A percentile compares a stretch with the other conserved stretches of the same genome.
phyloP scores from a whole-genome alignment of 805 yeast genomes.

The Wickerhamomyces pijperi region DNA sequence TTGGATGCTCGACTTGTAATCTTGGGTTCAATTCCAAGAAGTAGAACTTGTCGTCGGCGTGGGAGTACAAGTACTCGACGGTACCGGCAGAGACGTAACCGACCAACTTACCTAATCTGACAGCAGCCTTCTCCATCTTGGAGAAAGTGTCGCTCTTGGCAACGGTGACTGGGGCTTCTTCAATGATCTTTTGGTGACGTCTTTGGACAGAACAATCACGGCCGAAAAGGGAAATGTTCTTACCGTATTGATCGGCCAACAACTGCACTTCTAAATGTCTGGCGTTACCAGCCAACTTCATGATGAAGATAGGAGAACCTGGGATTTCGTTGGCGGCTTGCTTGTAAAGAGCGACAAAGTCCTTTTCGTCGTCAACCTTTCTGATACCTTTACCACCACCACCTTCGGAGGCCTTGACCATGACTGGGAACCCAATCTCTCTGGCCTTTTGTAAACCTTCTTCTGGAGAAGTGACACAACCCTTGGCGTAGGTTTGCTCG shows the following conservation, averaged over 20 bases:
- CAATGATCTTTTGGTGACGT: slow-evolving; percentile 97
- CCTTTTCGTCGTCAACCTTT: slow-evolving; percentile 78
- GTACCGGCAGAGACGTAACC: slow-evolving; percentile 99
- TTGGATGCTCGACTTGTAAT: slow-evolving; percentile 99
- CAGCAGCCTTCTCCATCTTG: slow-evolving; percentile 95
- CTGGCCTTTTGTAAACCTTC: slow-evolving; percentile 84
- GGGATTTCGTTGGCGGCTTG: slow-evolving; percentile 98
- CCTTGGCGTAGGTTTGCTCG: slow-evolving; percentile 73
- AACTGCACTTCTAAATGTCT: slow-evolving; percentile 97
- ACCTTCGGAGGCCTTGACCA: slow-evolving; percentile 99
- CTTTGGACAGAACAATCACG: slow-evolving; percentile 99
- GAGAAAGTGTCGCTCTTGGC: slow-evolving; percentile 80
- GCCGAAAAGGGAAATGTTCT: slow-evolving; percentile 93
- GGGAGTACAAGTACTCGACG: slow-evolving; percentile 92
- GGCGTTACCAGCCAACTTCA: slow-evolving; percentile 95
- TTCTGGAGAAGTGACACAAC: slow-evolving; percentile 78
- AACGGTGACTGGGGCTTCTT: slow-evolving; percentile 97
- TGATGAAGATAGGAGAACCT: slow-evolving; percentile 96
- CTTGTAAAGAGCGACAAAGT: slow-evolving; percentile 64
- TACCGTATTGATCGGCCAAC: slow-evolving; percentile 96
- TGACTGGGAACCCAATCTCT: slow-evolving; percentile 91
- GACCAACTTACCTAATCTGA: slow-evolving; percentile 88
- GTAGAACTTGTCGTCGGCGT: slow-evolving; percentile 88
- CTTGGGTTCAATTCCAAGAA: slow-evolving; percentile 96
- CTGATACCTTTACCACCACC: slow-evolving; percentile 99